Evolutionary conservation across 495 filamentous ascomycete species (phyloP), one percentile per base, ranked within the genome.

Genomic region (Xylaria scruposa): DNA sequence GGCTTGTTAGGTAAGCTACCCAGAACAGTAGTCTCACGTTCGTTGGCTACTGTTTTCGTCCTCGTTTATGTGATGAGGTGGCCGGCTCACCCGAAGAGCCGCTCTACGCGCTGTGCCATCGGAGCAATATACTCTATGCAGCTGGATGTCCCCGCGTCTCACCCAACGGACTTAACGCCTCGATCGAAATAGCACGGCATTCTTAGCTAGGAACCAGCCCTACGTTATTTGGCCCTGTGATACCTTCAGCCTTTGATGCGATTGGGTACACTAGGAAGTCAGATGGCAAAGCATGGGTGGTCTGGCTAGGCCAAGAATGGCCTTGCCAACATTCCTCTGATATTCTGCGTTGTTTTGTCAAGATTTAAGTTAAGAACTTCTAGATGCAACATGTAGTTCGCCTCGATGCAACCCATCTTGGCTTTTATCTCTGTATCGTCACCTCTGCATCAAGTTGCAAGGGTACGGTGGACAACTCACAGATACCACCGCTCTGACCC

Each of bases 381-480:
- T 33, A 21, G n/a, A n/a, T 36, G 26, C n/a, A 44, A 42, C 65
- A 51, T 44, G 46, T 3, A 38, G 36, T 12, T 36, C 13, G 65
- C 47, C 49, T 56, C 44, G 65, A 54, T 54, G 65, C 49, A 42
- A 54, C 31, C 58, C 58, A 33, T 42, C 47, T 67, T n/a, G 21
- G 26, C 21, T 29, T 54, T 19, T 19, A 40, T 67, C 29, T 54
- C 38, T 67, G 33, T 29, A 67, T 51, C 36, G 26, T 56, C 65
- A 44, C 36, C 49, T 33, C 49, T 56, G 47, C 65, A 67, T 67
- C 46, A 15, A 33, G 6, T 40, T 56, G 65, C 65, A 67, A 67
- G 65, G 65, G 65, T 67, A 19, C 8, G 15, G 44, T 67, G 24
- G 65, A 67, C 65, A 67, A 21, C 65, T 17, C 49, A 59, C 9